phyloP scores from a whole-genome alignment of 1,139 yeast species.

The Zygosaccharomyces sapae region DNA sequence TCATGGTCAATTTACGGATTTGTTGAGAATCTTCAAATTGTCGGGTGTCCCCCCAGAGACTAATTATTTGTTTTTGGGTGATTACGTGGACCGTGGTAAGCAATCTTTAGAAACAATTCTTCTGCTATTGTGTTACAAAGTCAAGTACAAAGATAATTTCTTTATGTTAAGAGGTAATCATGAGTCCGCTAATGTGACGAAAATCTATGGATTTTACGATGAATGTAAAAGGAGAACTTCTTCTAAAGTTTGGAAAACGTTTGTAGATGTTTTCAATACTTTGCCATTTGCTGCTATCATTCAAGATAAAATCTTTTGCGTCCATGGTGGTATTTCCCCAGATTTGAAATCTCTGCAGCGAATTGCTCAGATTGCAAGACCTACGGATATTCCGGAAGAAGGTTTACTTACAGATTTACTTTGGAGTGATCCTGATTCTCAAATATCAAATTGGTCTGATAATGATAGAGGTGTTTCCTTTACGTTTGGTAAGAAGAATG shows the following conservation, averaged over 20 bases:
- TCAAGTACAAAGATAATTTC: constrained; percentile 78
- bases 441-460: constrained; percentile 68
- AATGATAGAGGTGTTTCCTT: constrained; percentile 87
- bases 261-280: constrained; percentile 79
- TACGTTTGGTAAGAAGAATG: constrained; percentile 71
- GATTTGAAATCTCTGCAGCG: constrained; percentile 61
- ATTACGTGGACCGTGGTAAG: constrained; percentile 82
- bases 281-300: constrained; percentile 84
- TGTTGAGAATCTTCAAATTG: constrained; percentile 65
- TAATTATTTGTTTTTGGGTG: constrained; percentile 76
- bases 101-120: constrained; percentile 78
- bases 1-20: constrained; percentile 79
- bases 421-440: constrained; percentile 85
- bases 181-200: constrained; percentile 78
- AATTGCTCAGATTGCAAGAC: constrained; percentile 66
- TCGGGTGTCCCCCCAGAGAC: constrained; percentile 81
- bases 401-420: constrained; percentile 77
- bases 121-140: constrained; percentile 65
- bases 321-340: constrained; percentile 88
- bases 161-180: constrained; percentile 83
- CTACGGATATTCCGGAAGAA: constrained; percentile 82
- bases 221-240: constrained; percentile 76
- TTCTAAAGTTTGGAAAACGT: constrained; percentile 66
- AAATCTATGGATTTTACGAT: constrained; percentile 83
- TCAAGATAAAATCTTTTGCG: constrained; percentile 79